Percentiles rank a stretch among this genome's conserved stretches.
phyloP scores from a whole-genome alignment of 2,329 filamentous ascomycete species.

The Dactylellina parvicollis region DNA sequence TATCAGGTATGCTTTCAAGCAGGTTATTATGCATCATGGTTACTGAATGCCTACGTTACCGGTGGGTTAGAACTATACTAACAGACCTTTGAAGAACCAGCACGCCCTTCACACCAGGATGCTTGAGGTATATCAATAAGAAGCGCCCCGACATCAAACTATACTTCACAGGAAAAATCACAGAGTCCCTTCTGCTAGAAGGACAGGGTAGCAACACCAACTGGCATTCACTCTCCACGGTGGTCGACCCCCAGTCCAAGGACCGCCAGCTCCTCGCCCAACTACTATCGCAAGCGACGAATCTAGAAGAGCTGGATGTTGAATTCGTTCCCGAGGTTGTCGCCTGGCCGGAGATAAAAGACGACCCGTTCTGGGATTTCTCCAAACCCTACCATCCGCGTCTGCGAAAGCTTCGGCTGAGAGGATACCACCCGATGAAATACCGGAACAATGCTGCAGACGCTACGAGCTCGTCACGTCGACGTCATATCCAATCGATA shows the following conservation, averaged over 20 bases:
- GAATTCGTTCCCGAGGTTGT: conserved; percentile 1
- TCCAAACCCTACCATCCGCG: not conserved
- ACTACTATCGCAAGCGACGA: not conserved
- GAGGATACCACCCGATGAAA: not conserved
- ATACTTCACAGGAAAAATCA: not conserved
- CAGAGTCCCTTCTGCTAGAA: not conserved
- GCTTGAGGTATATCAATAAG: not conserved
- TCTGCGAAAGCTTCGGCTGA: not conserved
- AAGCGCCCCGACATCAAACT: not conserved
- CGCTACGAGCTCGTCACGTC: not conserved
- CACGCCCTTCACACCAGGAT: not conserved
- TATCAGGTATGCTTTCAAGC: not conserved
- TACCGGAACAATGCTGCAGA: not conserved
- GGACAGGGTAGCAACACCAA: no score
- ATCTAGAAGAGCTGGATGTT: conserved; percentile 13
- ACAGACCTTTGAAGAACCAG: conserved; percentile 5
- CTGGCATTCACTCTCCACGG: conserved; percentile 7
- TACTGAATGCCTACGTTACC: no score
- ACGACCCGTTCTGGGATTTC: conserved; percentile 1
- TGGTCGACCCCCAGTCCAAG: not conserved
- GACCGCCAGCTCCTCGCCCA: not conserved
- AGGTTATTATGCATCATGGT: not conserved
- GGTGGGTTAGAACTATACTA: not conserved
- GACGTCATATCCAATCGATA: not conserved
- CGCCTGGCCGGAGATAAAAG: not conserved